phyloP scores from a whole-genome alignment of 441 rosid genomes.

The Syzygium syzygioides region DNA sequence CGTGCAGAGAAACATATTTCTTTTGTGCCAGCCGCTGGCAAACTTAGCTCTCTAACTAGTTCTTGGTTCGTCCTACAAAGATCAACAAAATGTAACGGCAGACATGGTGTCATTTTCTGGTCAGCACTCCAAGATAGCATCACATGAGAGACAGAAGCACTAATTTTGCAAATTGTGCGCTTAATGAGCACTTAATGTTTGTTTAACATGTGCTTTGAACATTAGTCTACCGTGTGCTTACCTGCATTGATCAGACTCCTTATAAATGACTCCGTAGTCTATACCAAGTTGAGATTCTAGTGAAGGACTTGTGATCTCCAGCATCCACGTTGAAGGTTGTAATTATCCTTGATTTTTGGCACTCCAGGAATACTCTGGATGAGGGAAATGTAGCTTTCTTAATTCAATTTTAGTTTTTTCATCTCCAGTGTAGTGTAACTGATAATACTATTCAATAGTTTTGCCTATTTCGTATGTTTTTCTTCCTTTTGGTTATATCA shows the following conservation, averaged over 20 bases:
- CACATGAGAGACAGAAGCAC: background rate
- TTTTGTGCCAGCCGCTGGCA: background rate
- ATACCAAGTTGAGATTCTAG: conserved; percentile 24
- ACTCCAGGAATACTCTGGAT: background rate
- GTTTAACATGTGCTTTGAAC: background rate
- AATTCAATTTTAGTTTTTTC: background rate
- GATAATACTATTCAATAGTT: background rate
- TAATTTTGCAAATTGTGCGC: background rate
- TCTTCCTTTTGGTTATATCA: background rate
- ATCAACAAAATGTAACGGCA: background rate
- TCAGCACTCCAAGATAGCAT: background rate
- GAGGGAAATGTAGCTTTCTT: background rate
- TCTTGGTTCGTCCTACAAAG: conserved; percentile 13
- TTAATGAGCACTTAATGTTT: background rate
- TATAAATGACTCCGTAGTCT: conserved; percentile 18
- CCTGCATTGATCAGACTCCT: conserved; percentile 23
- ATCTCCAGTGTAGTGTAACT: background rate
- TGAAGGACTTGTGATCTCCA: conserved; percentile 9
- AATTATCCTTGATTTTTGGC: background rate
- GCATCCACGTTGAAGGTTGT: background rate
- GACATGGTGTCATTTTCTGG: background rate
- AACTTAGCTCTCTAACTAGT: conserved; percentile 9
- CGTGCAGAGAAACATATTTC: conserved; percentile 6
- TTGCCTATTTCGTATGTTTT: background rate
- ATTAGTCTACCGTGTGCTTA: conserved; percentile 1